phyloP scores from a whole-genome alignment of 2,329 filamentous ascomycete genomes.

The Botryotinia calthae region DNA sequence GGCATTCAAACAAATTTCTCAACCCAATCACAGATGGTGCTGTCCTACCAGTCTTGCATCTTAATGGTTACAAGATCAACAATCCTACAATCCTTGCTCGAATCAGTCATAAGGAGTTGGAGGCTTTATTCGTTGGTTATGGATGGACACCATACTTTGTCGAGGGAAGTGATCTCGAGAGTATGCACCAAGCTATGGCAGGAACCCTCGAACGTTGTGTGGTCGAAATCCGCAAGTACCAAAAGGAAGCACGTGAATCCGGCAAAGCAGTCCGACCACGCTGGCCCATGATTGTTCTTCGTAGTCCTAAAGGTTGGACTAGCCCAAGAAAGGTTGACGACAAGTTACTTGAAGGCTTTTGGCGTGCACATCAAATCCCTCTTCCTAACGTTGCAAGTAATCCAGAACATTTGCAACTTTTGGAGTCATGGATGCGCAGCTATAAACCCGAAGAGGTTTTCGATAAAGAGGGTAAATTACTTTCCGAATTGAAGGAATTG shows the following conservation, averaged over 20 bases:
- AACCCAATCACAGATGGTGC: conserved; percentile 77
- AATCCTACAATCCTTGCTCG: conserved; percentile 72
- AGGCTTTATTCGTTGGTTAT: conserved; percentile 67
- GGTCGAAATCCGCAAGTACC: conserved; percentile 63
- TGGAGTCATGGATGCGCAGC: conserved; percentile 75
- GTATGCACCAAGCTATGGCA: conserved; percentile 82
- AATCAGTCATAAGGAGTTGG: conserved; percentile 70
- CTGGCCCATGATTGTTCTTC: conserved; percentile 78
- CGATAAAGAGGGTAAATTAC: conserved; percentile 59
- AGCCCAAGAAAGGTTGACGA: conserved; percentile 69
- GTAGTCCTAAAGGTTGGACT: conserved; percentile 78
- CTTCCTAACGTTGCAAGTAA: conserved; percentile 68
- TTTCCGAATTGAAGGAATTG: conserved; percentile 60
- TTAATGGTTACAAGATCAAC: conserved; percentile 86
- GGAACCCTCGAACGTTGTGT: conserved; percentile 72
- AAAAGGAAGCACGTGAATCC: conserved; percentile 69
- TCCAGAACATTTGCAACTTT: conserved; percentile 60
- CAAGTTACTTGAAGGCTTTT: conserved; percentile 73
- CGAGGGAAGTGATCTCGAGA: conserved; percentile 68
- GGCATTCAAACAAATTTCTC: conserved; percentile 81
- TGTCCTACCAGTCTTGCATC: conserved; percentile 72
- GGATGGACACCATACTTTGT: conserved; percentile 81
- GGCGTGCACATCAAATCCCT: conserved; percentile 75
- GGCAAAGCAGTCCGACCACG: conserved; percentile 66
- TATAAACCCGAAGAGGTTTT: conserved; percentile 75